phyloP scores from a whole-genome alignment of 2,329 filamentous ascomycete genomes.

The Diaporthe sp. region DNA sequence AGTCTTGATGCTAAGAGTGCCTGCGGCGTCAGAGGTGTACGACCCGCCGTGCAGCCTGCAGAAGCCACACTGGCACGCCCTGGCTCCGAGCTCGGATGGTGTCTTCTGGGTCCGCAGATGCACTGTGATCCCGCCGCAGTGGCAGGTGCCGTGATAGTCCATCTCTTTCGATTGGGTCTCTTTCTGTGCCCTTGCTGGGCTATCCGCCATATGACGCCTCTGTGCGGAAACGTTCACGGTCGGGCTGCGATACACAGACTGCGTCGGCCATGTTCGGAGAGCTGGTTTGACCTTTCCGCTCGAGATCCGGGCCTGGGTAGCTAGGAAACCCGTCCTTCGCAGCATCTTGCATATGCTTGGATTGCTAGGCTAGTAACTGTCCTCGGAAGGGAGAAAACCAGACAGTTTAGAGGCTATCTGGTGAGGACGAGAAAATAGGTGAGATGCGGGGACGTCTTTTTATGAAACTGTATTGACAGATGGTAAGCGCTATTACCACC shows the following conservation, averaged over 20 bases:
- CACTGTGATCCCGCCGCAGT: conserved; percentile 11
- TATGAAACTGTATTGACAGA: too few relatives aligned
- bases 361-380: neutral
- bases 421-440: neutral
- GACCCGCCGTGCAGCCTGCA: conserved; percentile 15
- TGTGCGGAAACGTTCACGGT: neutral
- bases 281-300: neutral
- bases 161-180: neutral
- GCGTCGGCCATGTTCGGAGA: conserved; percentile 2
- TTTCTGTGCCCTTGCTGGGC: conserved; percentile 5
- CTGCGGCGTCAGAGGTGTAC: conserved; percentile 9
- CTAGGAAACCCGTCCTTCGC: neutral
- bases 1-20: neutral
- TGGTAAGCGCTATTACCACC: too few relatives aligned
- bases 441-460: conserved; percentile 11
- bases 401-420: neutral
- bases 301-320: neutral
- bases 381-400: neutral
- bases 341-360: neutral
- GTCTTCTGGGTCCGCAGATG: conserved; percentile 20
- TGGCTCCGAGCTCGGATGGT: conserved; percentile 8
- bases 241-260: neutral
- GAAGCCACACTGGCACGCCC: conserved; percentile 5
- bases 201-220: neutral
- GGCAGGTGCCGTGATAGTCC: conserved; percentile 4